These are phyloP conservation scores for Ganoderma multipileum DNA, from an alignment of 1,284 basidiomycete species.

Conservation along the genomic window DNA sequence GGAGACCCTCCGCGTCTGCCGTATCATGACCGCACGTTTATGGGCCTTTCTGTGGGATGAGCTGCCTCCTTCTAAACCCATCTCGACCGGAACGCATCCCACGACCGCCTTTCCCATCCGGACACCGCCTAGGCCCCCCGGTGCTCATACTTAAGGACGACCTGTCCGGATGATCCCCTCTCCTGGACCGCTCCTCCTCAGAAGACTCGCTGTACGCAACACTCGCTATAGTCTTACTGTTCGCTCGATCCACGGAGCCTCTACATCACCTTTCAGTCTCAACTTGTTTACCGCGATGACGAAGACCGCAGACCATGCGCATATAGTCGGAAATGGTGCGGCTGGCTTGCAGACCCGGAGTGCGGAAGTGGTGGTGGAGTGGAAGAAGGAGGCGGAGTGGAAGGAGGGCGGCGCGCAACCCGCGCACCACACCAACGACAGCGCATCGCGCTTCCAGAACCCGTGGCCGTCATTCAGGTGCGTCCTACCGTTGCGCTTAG, in stretches of 20 bases:
- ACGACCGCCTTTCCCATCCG: background rate
- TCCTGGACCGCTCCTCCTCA: background rate
- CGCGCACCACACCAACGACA: constrained; percentile 9
- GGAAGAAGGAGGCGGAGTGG: constrained; percentile 11
- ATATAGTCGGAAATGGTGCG: background rate
- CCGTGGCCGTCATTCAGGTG: constrained; percentile 42
- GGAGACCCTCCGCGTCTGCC: background rate
- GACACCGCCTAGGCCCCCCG: background rate
- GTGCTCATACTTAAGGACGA: background rate
- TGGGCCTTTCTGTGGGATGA: background rate
- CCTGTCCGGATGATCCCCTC: background rate
- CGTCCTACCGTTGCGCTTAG: background rate
- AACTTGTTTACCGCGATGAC: background rate
- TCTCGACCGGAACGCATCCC: background rate
- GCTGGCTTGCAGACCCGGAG: background rate
- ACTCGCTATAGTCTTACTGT: background rate
- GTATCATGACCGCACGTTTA: background rate
- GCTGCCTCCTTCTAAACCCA: background rate
- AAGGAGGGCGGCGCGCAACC: constrained; percentile 10
- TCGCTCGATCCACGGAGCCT: background rate
- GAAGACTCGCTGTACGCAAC: background rate
- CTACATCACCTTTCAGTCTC: background rate
- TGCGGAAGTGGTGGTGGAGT: constrained; percentile 12
- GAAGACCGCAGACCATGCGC: background rate
- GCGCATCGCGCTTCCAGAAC: constrained; percentile 35